Percentiles rank a stretch among this genome's conserved stretches.
Evolutionary conservation across 495 filamentous ascomycete species (phyloP).

Genomic region (Stereocaulon alpinum): DNA sequence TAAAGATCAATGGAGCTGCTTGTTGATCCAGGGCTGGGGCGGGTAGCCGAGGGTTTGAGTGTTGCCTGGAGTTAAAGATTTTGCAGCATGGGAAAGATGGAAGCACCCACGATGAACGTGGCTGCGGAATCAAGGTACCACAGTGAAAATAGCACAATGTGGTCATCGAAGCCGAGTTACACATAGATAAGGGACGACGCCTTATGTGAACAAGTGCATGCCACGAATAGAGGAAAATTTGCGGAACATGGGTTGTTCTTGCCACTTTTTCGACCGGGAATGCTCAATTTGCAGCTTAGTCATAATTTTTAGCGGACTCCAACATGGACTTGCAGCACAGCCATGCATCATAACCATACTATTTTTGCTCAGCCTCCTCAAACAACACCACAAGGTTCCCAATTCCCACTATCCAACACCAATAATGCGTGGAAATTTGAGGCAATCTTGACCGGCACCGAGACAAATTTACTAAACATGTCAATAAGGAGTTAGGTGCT

Average conservation of each 20-base stretch:
- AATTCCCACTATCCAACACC: background rate
- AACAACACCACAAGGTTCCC: no score
- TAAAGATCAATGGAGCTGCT: background rate
- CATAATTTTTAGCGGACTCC: background rate
- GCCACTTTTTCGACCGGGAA: background rate
- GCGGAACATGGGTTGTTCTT: background rate
- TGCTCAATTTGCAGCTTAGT: background rate
- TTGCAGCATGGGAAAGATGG: background rate
- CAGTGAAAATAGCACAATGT: background rate
- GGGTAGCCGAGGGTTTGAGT: background rate
- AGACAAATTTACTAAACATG: background rate
- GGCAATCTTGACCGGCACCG: background rate
- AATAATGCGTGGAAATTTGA: background rate
- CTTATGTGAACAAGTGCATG: background rate
- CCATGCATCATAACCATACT: background rate
- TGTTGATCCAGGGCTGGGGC: background rate
- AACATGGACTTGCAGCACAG: background rate
- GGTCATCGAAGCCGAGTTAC: background rate
- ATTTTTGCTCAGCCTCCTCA: background rate
- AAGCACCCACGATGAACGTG: background rate
- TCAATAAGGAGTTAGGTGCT: background rate
- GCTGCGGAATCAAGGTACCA: background rate
- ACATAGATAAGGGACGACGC: background rate
- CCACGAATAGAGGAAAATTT: background rate
- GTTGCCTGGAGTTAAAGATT: background rate